phyloP scores from a whole-genome alignment of 106 monocot genomes.

The Dendrobium catenatum region DNA sequence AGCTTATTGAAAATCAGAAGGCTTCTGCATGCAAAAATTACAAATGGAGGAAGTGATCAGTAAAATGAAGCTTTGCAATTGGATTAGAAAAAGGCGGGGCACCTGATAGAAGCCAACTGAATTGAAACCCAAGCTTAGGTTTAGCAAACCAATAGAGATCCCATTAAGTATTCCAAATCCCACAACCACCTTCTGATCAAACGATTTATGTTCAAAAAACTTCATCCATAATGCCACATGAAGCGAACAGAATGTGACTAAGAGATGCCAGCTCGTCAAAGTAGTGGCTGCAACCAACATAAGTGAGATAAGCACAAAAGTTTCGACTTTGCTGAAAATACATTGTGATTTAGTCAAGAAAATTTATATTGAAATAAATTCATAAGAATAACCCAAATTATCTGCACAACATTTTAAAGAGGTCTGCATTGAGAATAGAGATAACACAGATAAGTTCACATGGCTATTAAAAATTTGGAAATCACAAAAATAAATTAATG shows the following conservation, averaged over 20 bases:
- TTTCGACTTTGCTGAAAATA: neutral
- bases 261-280: conserved; percentile 98
- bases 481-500: neutral
- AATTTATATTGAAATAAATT: neutral
- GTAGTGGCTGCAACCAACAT: conserved; percentile 56
- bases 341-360: neutral
- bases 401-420: neutral
- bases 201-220: conserved; percentile 86
- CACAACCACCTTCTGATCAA: conserved; percentile 78
- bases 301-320: neutral
- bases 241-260: conserved; percentile 90
- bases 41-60: neutral
- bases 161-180: conserved; percentile 94
- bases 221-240: conserved; percentile 84
- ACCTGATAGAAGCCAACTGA: conserved; percentile 98
- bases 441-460: neutral
- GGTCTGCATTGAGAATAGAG: neutral
- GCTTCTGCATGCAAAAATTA: too few species aligned
- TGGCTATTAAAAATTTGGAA: neutral
- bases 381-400: neutral
- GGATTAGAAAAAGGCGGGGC: neutral
- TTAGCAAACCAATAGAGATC: conserved; percentile 83
- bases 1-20: too few species aligned
- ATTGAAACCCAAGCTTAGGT: conserved; percentile 92
- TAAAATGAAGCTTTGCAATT: neutral